Evolutionary conservation across 345 rosid species (phyloP).

Genomic region (Pelargonium nanum): DNA sequence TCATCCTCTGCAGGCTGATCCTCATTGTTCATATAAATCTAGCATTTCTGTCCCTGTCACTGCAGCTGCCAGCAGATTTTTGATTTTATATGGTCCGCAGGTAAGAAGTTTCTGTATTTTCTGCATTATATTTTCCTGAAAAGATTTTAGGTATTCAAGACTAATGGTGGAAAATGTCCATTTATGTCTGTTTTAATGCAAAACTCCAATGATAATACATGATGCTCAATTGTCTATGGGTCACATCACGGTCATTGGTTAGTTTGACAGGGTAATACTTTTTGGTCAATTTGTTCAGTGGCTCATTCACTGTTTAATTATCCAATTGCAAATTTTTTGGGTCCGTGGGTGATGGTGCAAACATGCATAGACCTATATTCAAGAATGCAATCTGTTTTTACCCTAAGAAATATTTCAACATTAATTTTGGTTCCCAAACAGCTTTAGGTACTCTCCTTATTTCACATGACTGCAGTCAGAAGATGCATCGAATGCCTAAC

Average conservation of each 20-base stretch:
- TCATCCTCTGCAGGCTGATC: conserved; percentile 66
- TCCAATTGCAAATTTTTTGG: not conserved
- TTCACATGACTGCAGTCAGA: not conserved
- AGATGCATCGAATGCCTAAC: not conserved
- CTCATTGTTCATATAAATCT: conserved; percentile 83
- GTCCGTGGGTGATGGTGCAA: not conserved
- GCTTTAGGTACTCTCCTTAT: not conserved
- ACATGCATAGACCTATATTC: not conserved
- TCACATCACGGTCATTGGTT: not conserved
- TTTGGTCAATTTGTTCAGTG: too few relatives aligned
- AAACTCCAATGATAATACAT: too few relatives aligned
- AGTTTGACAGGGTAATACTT: too few relatives aligned
- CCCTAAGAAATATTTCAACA: not conserved
- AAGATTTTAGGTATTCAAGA: conserved; percentile 1
- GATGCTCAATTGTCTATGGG: not conserved
- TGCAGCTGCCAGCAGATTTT: conserved; percentile 66
- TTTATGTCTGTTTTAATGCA: not conserved
- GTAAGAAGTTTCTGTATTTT: conserved; percentile 22
- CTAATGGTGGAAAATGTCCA: not conserved
- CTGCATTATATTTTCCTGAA: not conserved
- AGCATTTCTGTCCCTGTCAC: conserved; percentile 53
- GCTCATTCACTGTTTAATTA: too few relatives aligned
- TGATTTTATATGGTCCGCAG: conserved; percentile 67
- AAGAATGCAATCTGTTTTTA: not conserved
- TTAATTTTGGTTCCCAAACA: too few relatives aligned